Evolutionary conservation across 129 eudicot genomes (phyloP).

Genomic region (Pittosporum tobira): DNA sequence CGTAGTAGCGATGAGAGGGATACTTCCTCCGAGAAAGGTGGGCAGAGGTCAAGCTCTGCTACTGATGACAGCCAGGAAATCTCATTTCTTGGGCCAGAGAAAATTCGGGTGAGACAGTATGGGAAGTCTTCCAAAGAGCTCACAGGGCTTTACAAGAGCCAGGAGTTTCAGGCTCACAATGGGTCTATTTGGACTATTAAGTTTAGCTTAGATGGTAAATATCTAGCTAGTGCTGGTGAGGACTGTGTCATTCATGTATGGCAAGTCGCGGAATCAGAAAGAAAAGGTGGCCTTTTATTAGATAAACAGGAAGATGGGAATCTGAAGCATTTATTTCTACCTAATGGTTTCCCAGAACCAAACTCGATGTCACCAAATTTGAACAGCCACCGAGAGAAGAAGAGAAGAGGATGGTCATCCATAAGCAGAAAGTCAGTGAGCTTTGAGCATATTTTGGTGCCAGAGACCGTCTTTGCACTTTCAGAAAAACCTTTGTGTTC

Average conservation of each 20-base stretch:
- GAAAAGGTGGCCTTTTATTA: slow-evolving; percentile 83
- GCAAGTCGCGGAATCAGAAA: slow-evolving; percentile 77
- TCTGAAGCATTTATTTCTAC: slow-evolving; percentile 46
- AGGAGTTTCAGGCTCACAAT: slow-evolving; percentile 85
- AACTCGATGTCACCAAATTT: slow-evolving; percentile 45
- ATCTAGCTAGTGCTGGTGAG: slow-evolving; percentile 96
- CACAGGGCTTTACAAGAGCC: slow-evolving; percentile 67
- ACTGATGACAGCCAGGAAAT: slow-evolving; percentile 94
- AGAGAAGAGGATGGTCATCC: slow-evolving; percentile 83
- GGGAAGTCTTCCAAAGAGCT: slow-evolving; percentile 86
- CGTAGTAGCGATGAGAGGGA: slow-evolving; percentile 91
- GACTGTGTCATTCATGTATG: slow-evolving; percentile 85
- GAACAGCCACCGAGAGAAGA: slow-evolving; percentile 53
- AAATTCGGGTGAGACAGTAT: slow-evolving; percentile 65
- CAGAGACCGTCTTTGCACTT: slow-evolving; percentile 75
- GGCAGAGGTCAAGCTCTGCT: slow-evolving; percentile 89
- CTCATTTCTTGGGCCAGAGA: slow-evolving; percentile 89
- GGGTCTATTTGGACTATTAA: slow-evolving; percentile 91
- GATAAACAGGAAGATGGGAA: slow-evolving; percentile 90
- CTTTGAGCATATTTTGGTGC: slow-evolving; percentile 73
- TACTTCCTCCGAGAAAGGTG: slow-evolving; percentile 92
- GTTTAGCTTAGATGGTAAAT: slow-evolving; percentile 89
- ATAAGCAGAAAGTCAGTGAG: slow-evolving; percentile 82
- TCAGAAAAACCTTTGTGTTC: slow-evolving; percentile 88
- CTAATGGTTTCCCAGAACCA: slow-evolving; percentile 84